phyloP scores from a whole-genome alignment of 768 basidiomycete genomes.

The Pleurotus ostreatus region DNA sequence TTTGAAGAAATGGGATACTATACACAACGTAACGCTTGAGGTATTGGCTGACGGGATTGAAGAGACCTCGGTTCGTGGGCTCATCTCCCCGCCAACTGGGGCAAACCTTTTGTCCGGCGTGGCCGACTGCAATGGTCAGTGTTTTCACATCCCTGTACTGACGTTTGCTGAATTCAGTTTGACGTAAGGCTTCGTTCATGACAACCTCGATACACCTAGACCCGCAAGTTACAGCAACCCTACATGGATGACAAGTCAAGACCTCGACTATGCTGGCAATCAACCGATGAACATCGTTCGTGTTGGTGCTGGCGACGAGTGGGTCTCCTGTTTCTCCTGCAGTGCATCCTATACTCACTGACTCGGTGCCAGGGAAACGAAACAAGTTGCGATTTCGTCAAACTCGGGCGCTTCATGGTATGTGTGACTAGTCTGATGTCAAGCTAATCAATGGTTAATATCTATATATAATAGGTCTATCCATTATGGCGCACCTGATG shows the following conservation, averaged over 20 bases:
- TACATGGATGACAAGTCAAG: conserved; percentile 40
- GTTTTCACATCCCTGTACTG: neutral
- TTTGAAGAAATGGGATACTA: conserved; percentile 54
- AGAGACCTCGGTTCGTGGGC: conserved; percentile 51
- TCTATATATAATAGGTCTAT: conserved; percentile 29
- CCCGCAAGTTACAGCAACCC: conserved; percentile 38
- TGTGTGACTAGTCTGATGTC: too few species aligned
- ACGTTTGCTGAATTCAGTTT: neutral
- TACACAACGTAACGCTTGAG: conserved; percentile 54
- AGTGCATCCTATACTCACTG: neutral
- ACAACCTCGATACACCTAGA: conserved; percentile 36
- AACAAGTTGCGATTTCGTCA: conserved; percentile 54
- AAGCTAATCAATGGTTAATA: too few species aligned
- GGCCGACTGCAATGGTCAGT: conserved; percentile 48
- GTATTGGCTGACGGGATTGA: conserved; percentile 64
- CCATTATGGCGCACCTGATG: conserved; percentile 50
- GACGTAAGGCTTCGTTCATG: conserved; percentile 43
- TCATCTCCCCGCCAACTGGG: conserved; percentile 62
- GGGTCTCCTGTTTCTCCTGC: conserved; percentile 5
- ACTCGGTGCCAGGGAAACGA: conserved; percentile 30
- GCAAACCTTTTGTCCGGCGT: conserved; percentile 53
- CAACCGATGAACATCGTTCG: conserved; percentile 46
- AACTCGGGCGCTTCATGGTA: conserved; percentile 53
- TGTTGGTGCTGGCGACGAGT: conserved; percentile 47
- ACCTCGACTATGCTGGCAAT: conserved; percentile 54